Evolutionary conservation across 2,329 filamentous ascomycete genomes (phyloP).

Genomic region (Endothia cerciana): DNA sequence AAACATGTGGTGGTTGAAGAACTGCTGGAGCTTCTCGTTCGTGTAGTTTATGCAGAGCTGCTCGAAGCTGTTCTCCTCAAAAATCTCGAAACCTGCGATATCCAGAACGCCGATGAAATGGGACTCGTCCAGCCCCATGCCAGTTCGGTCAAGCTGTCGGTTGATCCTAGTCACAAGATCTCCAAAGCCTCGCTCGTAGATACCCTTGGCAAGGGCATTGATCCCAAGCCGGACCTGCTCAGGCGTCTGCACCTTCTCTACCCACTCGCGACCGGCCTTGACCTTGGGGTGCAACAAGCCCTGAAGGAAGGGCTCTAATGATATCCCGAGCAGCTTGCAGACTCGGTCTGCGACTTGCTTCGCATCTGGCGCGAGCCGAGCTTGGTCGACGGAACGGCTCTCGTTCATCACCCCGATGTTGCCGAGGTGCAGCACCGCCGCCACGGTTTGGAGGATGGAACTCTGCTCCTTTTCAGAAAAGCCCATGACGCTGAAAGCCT

Average conservation of each 20-base stretch:
- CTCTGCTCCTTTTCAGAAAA: constrained; percentile 84
- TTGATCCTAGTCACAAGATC: constrained; percentile 93
- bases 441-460: constrained; percentile 83
- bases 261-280: constrained; percentile 96
- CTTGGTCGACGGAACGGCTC: constrained; percentile 88
- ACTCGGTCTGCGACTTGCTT: constrained; percentile 76
- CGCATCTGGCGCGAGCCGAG: constrained; percentile 76
- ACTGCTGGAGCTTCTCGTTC: constrained; percentile 98
- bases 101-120: constrained; percentile 97
- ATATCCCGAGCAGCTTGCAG: constrained; percentile 82
- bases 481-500: constrained; percentile 93
- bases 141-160: constrained; percentile 83
- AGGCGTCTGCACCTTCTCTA: constrained; percentile 96
- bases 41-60: constrained; percentile 99
- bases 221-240: constrained; percentile 91
- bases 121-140: constrained; percentile 81
- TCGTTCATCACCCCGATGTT: constrained; percentile 91
- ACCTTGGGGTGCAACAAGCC: constrained; percentile 90
- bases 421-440: constrained; percentile 89
- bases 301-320: constrained; percentile 82
- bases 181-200: constrained; percentile 95
- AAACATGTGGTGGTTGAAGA: constrained; percentile 99
- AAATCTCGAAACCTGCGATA: constrained; percentile 99
- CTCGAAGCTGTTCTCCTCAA: constrained; percentile 97
- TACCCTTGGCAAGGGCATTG: constrained; percentile 92